Evolutionary conservation across 306 rosid genomes (phyloP), one percentile per base, ranked within the genome.

Genomic region (Hippophae rhamnoides): DNA sequence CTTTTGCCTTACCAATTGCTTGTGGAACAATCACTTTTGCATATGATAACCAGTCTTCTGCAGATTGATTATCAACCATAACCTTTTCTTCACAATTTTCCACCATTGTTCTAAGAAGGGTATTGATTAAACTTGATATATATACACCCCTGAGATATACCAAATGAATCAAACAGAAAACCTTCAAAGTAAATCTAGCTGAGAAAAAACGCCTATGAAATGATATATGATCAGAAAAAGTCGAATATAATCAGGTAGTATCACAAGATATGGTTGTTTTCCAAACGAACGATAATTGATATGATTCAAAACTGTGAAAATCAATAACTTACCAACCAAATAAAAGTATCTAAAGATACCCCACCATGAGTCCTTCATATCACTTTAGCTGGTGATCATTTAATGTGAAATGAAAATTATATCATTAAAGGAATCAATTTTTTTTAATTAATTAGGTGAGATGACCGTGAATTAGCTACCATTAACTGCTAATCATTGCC

Each of bases 11-110:
- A 3, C 55, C 47, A 18, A 92, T 72, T 51, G 80, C 88, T 58
- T 68, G 44, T 9, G 95, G 96, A 64, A 92, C 87, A 65, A 92
- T 84, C 66, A 82, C 86, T 52, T 74, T 82, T 6, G 85, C 86
- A 12, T 71, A 66, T 7, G 70, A 54, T 59, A 86, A 63, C 84
- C 93, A 88, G 2, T 86, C 88, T 71, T 88, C 99, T 13, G 84
- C 77, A 0, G 87, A 79, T 61, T 56, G 52, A 7, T 69, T 48
- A 48, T 76, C 78, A 1, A 46, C 69, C 13, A 27, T 49, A 51
- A 67, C 82, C 25, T 47, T 60, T 45, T 68, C 57, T 48, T 52
- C 53, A 38, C 23, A 18, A 18, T 78, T 87, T 72, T 81, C 95
- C 59, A 78, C 93, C 96, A 92, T 90, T 86, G 71, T 76, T 64